A percentile compares a stretch with the other conserved stretches of the same genome.
Evolutionary conservation across 2,329 filamentous ascomycete genomes (phyloP).

Genomic region (Clathrospora elynae): DNA sequence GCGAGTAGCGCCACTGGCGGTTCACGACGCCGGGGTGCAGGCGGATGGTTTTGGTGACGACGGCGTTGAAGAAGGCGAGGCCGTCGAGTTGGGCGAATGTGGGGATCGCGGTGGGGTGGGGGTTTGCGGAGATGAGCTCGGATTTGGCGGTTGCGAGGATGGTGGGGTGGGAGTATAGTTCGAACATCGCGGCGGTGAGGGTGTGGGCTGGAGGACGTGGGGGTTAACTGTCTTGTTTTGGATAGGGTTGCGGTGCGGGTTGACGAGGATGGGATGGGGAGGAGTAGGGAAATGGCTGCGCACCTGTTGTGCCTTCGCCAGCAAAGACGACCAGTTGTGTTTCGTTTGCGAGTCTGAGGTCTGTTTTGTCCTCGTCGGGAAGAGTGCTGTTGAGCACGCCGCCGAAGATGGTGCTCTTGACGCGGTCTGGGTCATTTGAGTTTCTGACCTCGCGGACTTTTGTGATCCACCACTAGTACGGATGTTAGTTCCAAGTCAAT

Average conservation of each 20-base stretch:
- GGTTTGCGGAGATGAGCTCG: not conserved
- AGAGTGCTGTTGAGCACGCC: not conserved
- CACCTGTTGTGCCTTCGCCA: not conserved
- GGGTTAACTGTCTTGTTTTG: not conserved
- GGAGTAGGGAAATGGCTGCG: not conserved
- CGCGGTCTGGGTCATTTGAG: not conserved
- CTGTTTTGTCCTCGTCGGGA: not conserved
- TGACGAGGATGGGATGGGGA: not conserved
- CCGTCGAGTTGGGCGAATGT: conserved; percentile 1
- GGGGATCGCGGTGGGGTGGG: too few relatives aligned
- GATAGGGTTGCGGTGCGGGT: too few relatives aligned
- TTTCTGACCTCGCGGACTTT: not conserved
- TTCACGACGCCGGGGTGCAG: not conserved
- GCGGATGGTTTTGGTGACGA: not conserved
- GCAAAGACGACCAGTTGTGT: not conserved
- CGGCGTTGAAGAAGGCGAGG: not conserved
- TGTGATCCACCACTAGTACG: not conserved
- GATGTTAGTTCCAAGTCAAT: too few relatives aligned
- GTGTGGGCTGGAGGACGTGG: not conserved
- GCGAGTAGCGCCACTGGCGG: not conserved
- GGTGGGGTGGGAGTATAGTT: not conserved
- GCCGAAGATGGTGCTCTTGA: conserved; percentile 1
- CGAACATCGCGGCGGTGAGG: not conserved
- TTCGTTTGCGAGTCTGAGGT: not conserved
- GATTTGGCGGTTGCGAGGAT: not conserved